Evolutionary conservation across 2,329 filamentous ascomycete species (phyloP).

Genomic region (Zopfia rhizophila): DNA sequence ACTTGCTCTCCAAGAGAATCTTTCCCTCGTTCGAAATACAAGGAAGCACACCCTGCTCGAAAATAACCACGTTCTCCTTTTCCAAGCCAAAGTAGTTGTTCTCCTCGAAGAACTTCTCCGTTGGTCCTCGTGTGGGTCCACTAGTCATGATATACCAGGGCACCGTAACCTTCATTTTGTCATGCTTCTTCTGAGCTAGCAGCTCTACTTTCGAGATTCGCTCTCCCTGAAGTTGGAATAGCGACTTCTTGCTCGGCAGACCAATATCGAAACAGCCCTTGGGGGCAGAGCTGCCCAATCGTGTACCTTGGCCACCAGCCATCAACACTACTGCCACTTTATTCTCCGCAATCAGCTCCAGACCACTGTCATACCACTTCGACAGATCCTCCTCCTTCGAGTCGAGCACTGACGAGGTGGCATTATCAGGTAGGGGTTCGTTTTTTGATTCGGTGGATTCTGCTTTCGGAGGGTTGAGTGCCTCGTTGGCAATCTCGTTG

Average conservation of each 20-base stretch:
- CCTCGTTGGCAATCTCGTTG: slow-evolving; percentile 85
- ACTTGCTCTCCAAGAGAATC: slow-evolving; percentile 91
- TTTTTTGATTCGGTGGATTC: slow-evolving; percentile 68
- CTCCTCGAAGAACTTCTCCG: slow-evolving; percentile 91
- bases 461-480: slow-evolving; percentile 77
- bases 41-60: slow-evolving; percentile 95
- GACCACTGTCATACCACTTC: slow-evolving; percentile 80
- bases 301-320: slow-evolving; percentile 96
- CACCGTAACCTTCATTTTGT: slow-evolving; percentile 69
- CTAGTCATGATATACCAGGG: slow-evolving; percentile 99
- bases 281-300: slow-evolving; percentile 91
- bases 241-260: slow-evolving; percentile 88
- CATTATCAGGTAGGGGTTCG: slow-evolving; percentile 87
- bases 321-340: slow-evolving; percentile 89
- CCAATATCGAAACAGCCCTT: slow-evolving; percentile 99
- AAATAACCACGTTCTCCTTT: slow-evolving; percentile 87
- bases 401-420: slow-evolving; percentile 91
- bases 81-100: slow-evolving; percentile 91
- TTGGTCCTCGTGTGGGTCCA: slow-evolving; percentile 89
- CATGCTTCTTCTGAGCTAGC: slow-evolving; percentile 77
- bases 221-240: slow-evolving; percentile 98
- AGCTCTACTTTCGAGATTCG: slow-evolving; percentile 87
- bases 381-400: slow-evolving; percentile 81
- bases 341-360: slow-evolving; percentile 73
- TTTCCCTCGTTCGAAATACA: slow-evolving; percentile 98